Percentiles rank a stretch among this genome's conserved stretches.
These are phyloP conservation scores for Calocybe indica DNA, from an alignment of 768 basidiomycete species.

Conservation along the genomic window DNA sequence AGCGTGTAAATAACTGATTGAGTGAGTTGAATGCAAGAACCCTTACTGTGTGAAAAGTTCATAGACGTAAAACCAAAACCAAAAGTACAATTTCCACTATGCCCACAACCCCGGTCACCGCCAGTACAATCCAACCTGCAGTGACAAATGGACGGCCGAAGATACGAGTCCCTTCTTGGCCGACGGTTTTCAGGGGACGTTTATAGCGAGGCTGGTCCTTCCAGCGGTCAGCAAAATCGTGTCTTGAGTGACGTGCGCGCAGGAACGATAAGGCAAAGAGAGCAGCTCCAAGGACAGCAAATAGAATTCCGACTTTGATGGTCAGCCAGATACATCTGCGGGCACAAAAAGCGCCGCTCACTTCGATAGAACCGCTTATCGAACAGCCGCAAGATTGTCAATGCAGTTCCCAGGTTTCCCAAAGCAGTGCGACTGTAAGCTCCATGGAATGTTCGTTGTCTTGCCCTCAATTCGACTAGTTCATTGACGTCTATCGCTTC, in stretches of 20 bases:
- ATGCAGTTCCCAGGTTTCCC: constrained; percentile 64
- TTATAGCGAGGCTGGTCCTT: constrained; percentile 28
- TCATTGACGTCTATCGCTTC: constrained; percentile 47
- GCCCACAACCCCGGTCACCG: constrained; percentile 54
- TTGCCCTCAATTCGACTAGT: constrained; percentile 70
- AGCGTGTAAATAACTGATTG: too few relatives aligned
- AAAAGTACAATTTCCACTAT: constrained; percentile 62
- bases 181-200: constrained; percentile 46
- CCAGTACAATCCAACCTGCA: constrained; percentile 69
- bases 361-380: constrained; percentile 68
- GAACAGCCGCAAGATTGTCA: constrained; percentile 77
- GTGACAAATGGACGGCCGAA: constrained; percentile 78
- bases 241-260: constrained; percentile 58
- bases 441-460: constrained; percentile 79
- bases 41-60: not conserved
- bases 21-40: too few relatives aligned
- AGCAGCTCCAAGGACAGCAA: constrained; percentile 53
- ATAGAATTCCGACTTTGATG: constrained; percentile 50
- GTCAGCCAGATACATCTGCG: too few relatives aligned
- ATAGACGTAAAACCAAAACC: constrained; percentile 45
- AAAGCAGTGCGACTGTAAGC: constrained; percentile 77
- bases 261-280: constrained; percentile 54
- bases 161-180: constrained; percentile 53
- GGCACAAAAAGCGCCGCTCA: constrained; percentile 24
- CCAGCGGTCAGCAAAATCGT: constrained; percentile 69